Percentiles rank a stretch among this genome's conserved stretches.
Conservation (phyloP, 768 basidiomycete species). For the Scleroderma bovista region DNA sequence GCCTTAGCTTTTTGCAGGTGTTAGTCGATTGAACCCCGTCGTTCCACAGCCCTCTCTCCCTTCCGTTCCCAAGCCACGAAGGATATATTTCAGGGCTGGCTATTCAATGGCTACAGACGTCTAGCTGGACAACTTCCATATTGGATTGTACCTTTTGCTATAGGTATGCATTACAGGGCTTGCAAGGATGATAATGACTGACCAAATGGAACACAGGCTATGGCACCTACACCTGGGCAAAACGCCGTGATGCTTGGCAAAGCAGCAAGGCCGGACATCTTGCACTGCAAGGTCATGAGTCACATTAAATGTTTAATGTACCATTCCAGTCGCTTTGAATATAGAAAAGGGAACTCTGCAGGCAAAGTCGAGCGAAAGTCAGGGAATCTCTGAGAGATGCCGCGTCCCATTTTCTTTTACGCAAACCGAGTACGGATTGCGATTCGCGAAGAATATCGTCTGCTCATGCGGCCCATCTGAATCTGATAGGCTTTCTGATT, state of each 20-base stretch:
- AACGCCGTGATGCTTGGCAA: conserved; percentile 55
- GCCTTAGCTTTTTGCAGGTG: neutral
- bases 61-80: conserved; percentile 72
- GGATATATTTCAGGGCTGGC: conserved; percentile 63
- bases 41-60: conserved; percentile 78
- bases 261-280: conserved; percentile 82
- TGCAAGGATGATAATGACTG: neutral
- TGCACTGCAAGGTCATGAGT: conserved; percentile 32
- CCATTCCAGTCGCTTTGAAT: conserved; percentile 5
- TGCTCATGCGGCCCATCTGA: too few species aligned
- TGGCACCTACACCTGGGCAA: conserved; percentile 75
- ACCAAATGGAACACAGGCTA: conserved; percentile 47
- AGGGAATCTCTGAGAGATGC: too few species aligned
- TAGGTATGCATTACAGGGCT: conserved; percentile 50
- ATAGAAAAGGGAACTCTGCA: conserved; percentile 9
- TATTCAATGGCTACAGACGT: conserved; percentile 85
- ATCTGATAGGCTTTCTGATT: neutral
- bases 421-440: too few species aligned
- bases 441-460: too few species aligned
- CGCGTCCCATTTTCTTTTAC: too few species aligned
- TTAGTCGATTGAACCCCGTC: too few species aligned
- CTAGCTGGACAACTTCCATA: conserved; percentile 70
- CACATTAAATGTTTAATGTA: conserved; percentile 12
- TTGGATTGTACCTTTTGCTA: conserved; percentile 69
- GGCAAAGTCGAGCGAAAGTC: neutral